These are phyloP conservation scores for Hirsutella thompsonii DNA, from an alignment of 2,329 filamentous ascomycete genomes.

Conservation along the genomic window DNA sequence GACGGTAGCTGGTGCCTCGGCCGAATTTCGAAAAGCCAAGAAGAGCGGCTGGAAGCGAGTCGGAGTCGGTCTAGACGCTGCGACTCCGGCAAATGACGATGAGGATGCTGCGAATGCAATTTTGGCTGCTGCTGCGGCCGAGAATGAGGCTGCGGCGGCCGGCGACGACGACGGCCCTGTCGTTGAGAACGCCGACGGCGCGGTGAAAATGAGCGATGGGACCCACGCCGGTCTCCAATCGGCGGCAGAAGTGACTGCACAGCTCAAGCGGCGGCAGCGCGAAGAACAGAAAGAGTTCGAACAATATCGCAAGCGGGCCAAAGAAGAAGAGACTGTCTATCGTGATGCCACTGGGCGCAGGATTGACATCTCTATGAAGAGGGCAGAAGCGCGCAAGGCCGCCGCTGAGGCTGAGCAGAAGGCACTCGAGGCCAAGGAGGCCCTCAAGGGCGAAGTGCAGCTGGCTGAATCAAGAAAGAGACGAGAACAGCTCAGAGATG, in stretches of 20 bases:
- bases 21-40: constrained; percentile 61
- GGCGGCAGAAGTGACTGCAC: constrained; percentile 62
- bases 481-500: constrained; percentile 61
- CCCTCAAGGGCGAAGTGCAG: constrained; percentile 78
- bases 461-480: constrained; percentile 50
- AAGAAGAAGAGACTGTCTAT: constrained; percentile 75
- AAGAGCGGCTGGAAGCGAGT: constrained; percentile 72
- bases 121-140: constrained; percentile 57
- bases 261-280: constrained; percentile 51
- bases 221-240: constrained; percentile 79
- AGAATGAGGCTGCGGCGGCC: constrained; percentile 39
- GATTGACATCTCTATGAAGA: constrained; percentile 83
- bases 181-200: constrained; percentile 30
- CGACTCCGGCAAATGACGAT: constrained; percentile 17
- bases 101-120: constrained; percentile 62
- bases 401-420: constrained; percentile 58
- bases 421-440: constrained; percentile 53
- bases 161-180: constrained; percentile 37
- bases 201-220: constrained; percentile 70
- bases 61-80: constrained; percentile 23
- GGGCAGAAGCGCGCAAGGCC: constrained; percentile 65
- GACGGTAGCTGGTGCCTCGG: constrained; percentile 35
- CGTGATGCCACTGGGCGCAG: constrained; percentile 90
- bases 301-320: constrained; percentile 24
- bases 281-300: constrained; percentile 46